Base-by-base conservation (phyloP, 2,329 filamentous ascomycete genomes). In the Microdochium trichocladiopsis region DNA sequence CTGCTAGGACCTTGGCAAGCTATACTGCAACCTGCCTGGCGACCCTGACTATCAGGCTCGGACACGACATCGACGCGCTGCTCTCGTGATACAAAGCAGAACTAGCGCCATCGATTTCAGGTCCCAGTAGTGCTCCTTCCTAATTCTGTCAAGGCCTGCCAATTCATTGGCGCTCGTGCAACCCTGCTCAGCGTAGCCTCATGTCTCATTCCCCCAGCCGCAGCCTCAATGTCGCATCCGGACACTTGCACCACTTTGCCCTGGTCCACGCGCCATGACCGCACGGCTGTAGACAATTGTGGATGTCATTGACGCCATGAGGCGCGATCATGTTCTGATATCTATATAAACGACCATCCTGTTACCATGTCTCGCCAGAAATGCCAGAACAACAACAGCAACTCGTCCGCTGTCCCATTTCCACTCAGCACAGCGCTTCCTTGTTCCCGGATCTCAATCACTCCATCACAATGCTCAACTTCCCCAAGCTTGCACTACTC, bases 401-500 rank as follows among this genome's bases (percentile, higher is more conserved):
- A 5, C 41, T 45, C 41, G 6, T 45, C 41, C n/a, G 21, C 21
- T 45, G 41, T 45, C 18, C 12, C 6, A 45, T 5, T 22, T 22
- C 41, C 18, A 11, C 12, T 18, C 41, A 18, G 41, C 41, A 45
- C 18, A 9, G 11, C n/a, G n/a, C 36, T 41, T 41, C n/a, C 6
- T 18, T 6, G 36, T 6, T 18, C 10, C n/a, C n/a, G n/a, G 36
- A 18, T 18, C n/a, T 12, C 11, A 6, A 18, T 18, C 36, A 11
- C n/a, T 18, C n/a, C 11, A 16, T 6, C 47, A 57, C 23, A 48
- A 66, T 66, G 63, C 55, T 56, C 47, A 64, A 58, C 53, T 50
- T 66, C 51, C 59, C 61, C 52, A 61, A 52, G 18, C 55, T 66
- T 49, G 61, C 58, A 53, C 58, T 64, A 47, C 58, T 64, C 53